A percentile compares a stretch with the other conserved stretches of the same genome.
Evolutionary conservation across 495 filamentous ascomycete species (phyloP).

Genomic region (Lichina pygmaea): DNA sequence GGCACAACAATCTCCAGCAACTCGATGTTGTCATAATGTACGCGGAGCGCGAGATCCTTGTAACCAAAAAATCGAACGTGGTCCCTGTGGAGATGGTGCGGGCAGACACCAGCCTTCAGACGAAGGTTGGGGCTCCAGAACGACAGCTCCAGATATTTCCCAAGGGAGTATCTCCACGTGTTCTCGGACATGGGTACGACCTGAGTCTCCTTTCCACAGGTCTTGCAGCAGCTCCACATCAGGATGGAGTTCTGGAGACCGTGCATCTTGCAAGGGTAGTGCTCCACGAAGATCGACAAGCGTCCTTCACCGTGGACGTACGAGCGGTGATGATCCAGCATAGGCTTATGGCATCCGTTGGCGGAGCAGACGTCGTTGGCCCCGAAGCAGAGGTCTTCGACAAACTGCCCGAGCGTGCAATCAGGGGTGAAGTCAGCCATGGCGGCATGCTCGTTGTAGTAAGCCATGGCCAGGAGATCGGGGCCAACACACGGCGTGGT

Average conservation of each 20-base stretch:
- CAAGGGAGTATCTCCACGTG: slow-evolving; percentile 97
- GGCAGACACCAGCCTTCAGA: slow-evolving; percentile 57
- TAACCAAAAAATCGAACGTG: slow-evolving; percentile 83
- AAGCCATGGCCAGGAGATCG: slow-evolving; percentile 58
- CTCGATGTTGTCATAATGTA: slow-evolving; percentile 81
- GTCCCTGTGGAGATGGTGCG: slow-evolving; percentile 77
- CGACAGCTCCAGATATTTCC: slow-evolving; percentile 86
- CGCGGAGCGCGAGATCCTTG: slow-evolving; percentile 53
- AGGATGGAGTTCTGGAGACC: slow-evolving; percentile 56
- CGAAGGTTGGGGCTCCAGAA: slow-evolving; percentile 80
- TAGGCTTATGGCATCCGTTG: slow-evolving; percentile 65
- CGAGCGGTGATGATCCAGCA: slow-evolving; percentile 85
- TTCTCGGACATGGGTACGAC: slow-evolving; percentile 80
- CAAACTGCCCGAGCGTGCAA: slow-evolving; percentile 81
- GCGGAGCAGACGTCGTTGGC: slow-evolving; percentile 49
- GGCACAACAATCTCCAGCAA: slow-evolving; percentile 92
- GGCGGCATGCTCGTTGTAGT: slow-evolving; percentile 69
- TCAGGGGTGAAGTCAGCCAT: slow-evolving; percentile 51
- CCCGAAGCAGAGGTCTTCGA: slow-evolving; percentile 64
- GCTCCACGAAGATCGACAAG: slow-evolving; percentile 67
- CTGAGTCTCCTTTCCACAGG: slow-evolving; percentile 70
- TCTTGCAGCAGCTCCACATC: slow-evolving; percentile 95
- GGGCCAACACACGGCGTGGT: slow-evolving; percentile 83
- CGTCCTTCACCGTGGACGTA: slow-evolving; percentile 94
- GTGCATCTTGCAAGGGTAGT: slow-evolving; percentile 37